Evolutionary conservation across 768 basidiomycete genomes (phyloP).

Genomic region (Leucocoprinus leucothites): DNA sequence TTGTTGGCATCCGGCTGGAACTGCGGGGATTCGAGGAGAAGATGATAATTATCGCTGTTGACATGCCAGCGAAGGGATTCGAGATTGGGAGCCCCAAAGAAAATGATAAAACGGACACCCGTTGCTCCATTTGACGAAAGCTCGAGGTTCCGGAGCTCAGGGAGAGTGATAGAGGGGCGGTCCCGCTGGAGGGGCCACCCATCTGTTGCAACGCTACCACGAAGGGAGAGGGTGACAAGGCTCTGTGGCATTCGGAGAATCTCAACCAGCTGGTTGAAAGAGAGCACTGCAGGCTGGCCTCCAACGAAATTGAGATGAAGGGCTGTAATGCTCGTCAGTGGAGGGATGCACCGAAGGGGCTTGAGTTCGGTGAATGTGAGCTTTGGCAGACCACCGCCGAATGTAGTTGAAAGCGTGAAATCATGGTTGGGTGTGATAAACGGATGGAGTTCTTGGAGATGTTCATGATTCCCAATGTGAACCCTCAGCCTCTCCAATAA

Average conservation of each 20-base stretch:
- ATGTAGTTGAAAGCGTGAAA: slow-evolving; percentile 12
- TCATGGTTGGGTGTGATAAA: neutral
- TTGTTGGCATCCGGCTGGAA: slow-evolving; percentile 16
- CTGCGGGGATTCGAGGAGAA: slow-evolving; percentile 20
- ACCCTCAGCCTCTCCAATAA: slow-evolving; percentile 25
- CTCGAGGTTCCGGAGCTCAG: slow-evolving; percentile 25
- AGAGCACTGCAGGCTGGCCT: slow-evolving; percentile 1
- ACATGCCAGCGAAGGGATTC: slow-evolving; percentile 34
- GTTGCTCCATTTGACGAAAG: slow-evolving; percentile 21
- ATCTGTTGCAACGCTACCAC: slow-evolving; percentile 18
- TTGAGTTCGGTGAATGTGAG: slow-evolving; percentile 26
- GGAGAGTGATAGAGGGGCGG: slow-evolving; percentile 16
- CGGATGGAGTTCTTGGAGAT: neutral
- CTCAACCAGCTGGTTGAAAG: slow-evolving; percentile 18
- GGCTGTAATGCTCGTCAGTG: slow-evolving; percentile 27
- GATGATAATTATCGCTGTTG: slow-evolving; percentile 20
- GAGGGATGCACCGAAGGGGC: slow-evolving; percentile 22
- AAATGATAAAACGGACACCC: slow-evolving; percentile 25
- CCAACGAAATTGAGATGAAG: slow-evolving; percentile 25
- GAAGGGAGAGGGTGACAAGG: slow-evolving; percentile 28
- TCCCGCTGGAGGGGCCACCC: slow-evolving; percentile 20
- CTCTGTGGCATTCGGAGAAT: slow-evolving; percentile 19
- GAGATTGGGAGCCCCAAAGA: slow-evolving; percentile 26
- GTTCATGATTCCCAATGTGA: neutral
- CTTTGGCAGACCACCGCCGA: slow-evolving; percentile 20